Percentiles rank a stretch among this genome's conserved stretches.
phyloP scores from a whole-genome alignment of 306 rosid species.

The Vigna unguiculata region DNA sequence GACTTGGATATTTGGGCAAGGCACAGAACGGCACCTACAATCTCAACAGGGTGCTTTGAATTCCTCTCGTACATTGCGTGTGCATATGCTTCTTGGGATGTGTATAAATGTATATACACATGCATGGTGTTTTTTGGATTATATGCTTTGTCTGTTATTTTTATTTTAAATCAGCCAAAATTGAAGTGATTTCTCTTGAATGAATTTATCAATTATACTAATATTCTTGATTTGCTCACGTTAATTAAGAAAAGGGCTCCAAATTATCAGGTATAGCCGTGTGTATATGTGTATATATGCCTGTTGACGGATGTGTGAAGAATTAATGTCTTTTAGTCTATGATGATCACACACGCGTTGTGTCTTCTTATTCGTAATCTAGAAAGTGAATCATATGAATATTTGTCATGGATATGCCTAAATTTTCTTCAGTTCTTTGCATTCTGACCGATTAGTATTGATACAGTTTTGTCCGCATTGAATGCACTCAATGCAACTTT shows the following conservation, averaged over 20 bases:
- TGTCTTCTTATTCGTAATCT: slow-evolving; percentile 32
- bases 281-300: slow-evolving; percentile 13
- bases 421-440: slow-evolving; percentile 14
- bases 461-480: slow-evolving; percentile 17
- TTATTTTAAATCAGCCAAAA: slow-evolving; percentile 21
- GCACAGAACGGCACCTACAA: background rate
- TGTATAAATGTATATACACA: background rate
- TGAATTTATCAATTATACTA: background rate
- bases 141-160: slow-evolving; percentile 13
- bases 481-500: background rate
- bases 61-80: background rate
- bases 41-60: slow-evolving; percentile 8
- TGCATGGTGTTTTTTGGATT: slow-evolving; percentile 1
- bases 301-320: slow-evolving; percentile 7
- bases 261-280: slow-evolving; percentile 23
- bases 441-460: slow-evolving; percentile 22
- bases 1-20: slow-evolving; percentile 13
- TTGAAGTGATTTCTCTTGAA: slow-evolving; percentile 21
- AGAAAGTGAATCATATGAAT: slow-evolving; percentile 10
- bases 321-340: slow-evolving; percentile 2
- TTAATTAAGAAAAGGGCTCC: slow-evolving; percentile 24
- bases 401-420: background rate
- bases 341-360: slow-evolving; percentile 33
- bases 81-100: background rate
- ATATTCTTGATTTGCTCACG: slow-evolving; percentile 24